Conservation (phyloP, 306 rosid genomes). For the Medicago lupulina region DNA sequence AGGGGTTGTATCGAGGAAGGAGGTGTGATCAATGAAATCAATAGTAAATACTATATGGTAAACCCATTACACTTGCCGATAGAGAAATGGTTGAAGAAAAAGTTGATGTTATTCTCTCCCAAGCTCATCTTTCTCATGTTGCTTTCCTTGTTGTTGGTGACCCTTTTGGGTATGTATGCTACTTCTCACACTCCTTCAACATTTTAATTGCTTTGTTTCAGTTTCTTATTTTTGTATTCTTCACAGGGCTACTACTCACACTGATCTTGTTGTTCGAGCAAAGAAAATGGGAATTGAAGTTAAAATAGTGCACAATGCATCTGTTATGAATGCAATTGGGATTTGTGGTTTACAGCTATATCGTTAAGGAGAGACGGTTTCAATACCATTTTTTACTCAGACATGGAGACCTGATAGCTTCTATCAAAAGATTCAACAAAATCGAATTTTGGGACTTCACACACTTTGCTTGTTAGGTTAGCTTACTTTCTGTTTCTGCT, state of each 20-base stretch:
- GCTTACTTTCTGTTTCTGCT: constrained; percentile 46
- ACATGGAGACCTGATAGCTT: constrained; percentile 95
- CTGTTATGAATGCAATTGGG: constrained; percentile 91
- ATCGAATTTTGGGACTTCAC: constrained; percentile 62
- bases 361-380: constrained; percentile 86
- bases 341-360: constrained; percentile 86
- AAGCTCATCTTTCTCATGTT: constrained; percentile 45
- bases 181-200: too few relatives aligned
- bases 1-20: too few relatives aligned
- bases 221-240: background rate
- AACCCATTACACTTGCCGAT: constrained; percentile 74
- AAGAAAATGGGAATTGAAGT: constrained; percentile 80
- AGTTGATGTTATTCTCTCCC: constrained; percentile 47
- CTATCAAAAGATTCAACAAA: constrained; percentile 79
- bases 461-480: too few relatives aligned
- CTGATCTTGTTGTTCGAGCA: constrained; percentile 84
- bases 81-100: constrained; percentile 93
- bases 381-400: constrained; percentile 78
- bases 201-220: background rate
- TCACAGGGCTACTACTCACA: constrained; percentile 81
- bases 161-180: constrained; percentile 58
- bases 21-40: too few relatives aligned
- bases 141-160: constrained; percentile 65
- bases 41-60: constrained; percentile 57
- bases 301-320: constrained; percentile 74